Evolutionary conservation across 768 basidiomycete genomes (phyloP).

Genomic region (Leucosporidium scottii): DNA sequence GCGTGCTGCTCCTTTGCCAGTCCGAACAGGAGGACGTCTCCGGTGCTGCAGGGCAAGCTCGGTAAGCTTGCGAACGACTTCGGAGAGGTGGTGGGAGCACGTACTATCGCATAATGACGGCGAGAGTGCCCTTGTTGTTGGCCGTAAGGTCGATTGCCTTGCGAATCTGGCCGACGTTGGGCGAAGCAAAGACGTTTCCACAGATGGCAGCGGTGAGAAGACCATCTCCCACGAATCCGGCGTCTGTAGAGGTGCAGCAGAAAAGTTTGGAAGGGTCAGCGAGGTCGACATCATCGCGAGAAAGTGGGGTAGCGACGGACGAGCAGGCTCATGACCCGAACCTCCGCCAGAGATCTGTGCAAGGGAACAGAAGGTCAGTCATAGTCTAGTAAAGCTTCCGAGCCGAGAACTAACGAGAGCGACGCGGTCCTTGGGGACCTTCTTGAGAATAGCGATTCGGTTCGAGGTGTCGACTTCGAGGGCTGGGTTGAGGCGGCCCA

Average conservation of each 20-base stretch:
- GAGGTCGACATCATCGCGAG: background rate
- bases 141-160: slow-evolving; percentile 56
- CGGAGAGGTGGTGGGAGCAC: background rate
- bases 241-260: slow-evolving; percentile 41
- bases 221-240: slow-evolving; percentile 63
- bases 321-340: slow-evolving; percentile 75
- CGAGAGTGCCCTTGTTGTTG: slow-evolving; percentile 1
- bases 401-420: background rate
- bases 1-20: slow-evolving; percentile 38
- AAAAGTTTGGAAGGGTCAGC: background rate
- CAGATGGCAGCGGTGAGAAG: slow-evolving; percentile 42
- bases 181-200: slow-evolving; percentile 83
- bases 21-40: slow-evolving; percentile 44
- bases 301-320: no score
- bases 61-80: background rate
- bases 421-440: slow-evolving; percentile 20
- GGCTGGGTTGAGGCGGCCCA: slow-evolving; percentile 58
- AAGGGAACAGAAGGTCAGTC: slow-evolving; percentile 45
- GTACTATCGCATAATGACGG: slow-evolving; percentile 4
- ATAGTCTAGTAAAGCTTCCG: no score
- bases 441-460: slow-evolving; percentile 15
- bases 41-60: background rate
- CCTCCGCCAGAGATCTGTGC: slow-evolving; percentile 60
- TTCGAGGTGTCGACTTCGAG: slow-evolving; percentile 59
- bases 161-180: slow-evolving; percentile 73